Evolutionary conservation across 2,329 filamentous ascomycete species (phyloP), one percentile per base, ranked within the genome.

Genomic region (Aureobasidium sp.): DNA sequence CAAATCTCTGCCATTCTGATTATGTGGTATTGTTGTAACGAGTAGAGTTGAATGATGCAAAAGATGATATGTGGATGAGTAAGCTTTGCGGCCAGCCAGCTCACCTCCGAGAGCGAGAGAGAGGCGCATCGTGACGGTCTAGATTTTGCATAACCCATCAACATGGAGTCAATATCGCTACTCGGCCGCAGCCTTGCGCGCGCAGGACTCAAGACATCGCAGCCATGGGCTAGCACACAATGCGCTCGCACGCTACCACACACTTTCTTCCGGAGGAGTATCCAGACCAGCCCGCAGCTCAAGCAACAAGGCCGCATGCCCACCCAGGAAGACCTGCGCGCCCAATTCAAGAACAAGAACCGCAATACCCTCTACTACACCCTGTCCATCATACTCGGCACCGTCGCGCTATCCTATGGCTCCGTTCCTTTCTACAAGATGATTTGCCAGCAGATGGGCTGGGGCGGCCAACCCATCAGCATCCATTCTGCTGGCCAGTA

Each of bases 401-500:
- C 89, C 5, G 87, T 91, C 22, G 89, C 89, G 3, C 77, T 94
- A 39, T 88, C 89, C 1, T 94, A 94, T 71, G 89, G 89, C 67
- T 91, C 88, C 12, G 90, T 94, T 53, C 90, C 90, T 1, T 78
- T 94, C 73, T 95, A 95, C 76, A 93, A 93, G 75, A 93, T 91
- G 86, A 91, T 93, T 71, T 93, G 89, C 77, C 64, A 65, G 58
- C 89, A 89, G 17, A 92, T 88, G 14, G 89, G 93, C 70, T 97
- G 91, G 91, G 91, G 91, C 69, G 93, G 93, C 44, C 91, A 96
- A 73, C 93, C 93, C 36, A 84, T 97, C 66, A 90, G 91, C 72
- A 84, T 84, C 49, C 87, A 90, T 77, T 79, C 78, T 61, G 36
- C 78, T 61, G 36, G 57, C 49, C 68, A 70, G 65, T 76, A 81